Evolutionary conservation across 352 stramenopile genomes (phyloP), one percentile per base, ranked within the genome.

Genomic region (Phytophthora pseudosyringae): DNA sequence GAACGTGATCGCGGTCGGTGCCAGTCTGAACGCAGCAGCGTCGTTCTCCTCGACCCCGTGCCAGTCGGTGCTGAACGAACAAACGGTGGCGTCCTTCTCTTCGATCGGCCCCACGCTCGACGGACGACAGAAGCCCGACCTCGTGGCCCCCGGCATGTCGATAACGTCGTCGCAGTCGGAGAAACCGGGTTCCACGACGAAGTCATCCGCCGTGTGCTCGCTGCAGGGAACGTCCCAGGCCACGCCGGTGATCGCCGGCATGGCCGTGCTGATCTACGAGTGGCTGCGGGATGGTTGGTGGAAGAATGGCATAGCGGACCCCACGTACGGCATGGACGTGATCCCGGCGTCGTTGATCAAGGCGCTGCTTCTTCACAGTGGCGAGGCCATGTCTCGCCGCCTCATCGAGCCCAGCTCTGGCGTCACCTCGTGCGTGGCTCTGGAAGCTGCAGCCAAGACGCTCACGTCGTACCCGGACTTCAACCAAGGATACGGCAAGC

Each of bases 281-380:
- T 98, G 95, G 80, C 84, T 98, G 31, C 75, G 79, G 39, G 87
- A 97, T 36, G 89, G 89, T 5, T 89, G 77, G 67, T 95, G 90
- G 78, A 80, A 88, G 43, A 78, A 85, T 31, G 88, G 84, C 35
- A 66, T 76, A n/a, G 59, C 76, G 26, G 77, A 93, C 26, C 59
- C 75, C 7, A 79, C 64, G 29, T 88, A 76, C 60, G 92, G 76
- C 15, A 81, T 81, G 64, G 75, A 73, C 39, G 80, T 44, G 2
- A 74, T 89, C 16, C 88, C 85, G 0, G 83, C 86, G 4, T 78
- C 82, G 0, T 64, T 97, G 15, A 65, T 97, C 32, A 97, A 97
- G 70, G 90, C 88, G 1, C 60, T 96, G 21, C 61, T 97, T 5
- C 69, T 97, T 5, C 89, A 95, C 77, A 90, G 86, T 51, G 80